phyloP scores from a whole-genome alignment of 2,329 filamentous ascomycete genomes.

The Beauveria medogensis region DNA sequence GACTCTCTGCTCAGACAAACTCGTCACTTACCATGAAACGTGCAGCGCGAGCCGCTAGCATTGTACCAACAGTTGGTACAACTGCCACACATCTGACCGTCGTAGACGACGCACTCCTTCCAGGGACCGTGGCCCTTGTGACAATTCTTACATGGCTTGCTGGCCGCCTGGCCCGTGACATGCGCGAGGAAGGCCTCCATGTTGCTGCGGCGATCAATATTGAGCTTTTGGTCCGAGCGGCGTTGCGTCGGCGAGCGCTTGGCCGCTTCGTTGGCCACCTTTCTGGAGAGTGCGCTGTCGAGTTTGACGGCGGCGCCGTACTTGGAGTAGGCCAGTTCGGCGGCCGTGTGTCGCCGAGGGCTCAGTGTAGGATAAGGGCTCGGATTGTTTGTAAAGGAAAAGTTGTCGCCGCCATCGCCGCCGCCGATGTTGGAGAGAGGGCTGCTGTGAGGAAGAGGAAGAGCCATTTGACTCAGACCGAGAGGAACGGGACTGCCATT shows the following conservation, averaged over 20 bases:
- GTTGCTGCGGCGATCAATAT: slow-evolving; percentile 50
- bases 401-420: not conserved
- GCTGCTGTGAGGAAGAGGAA: not conserved
- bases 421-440: not conserved
- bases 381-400: not conserved
- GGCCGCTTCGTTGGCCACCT: slow-evolving; percentile 41
- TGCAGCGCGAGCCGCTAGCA: slow-evolving; percentile 50
- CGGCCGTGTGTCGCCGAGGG: slow-evolving; percentile 27
- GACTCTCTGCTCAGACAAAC: not conserved
- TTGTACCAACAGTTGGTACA: slow-evolving; percentile 60
- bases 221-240: slow-evolving; percentile 44
- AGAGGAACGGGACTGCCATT: not conserved
- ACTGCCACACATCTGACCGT: slow-evolving; percentile 53
- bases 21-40: slow-evolving; percentile 43
- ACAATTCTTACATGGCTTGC: slow-evolving; percentile 50
- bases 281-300: slow-evolving; percentile 47
- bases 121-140: slow-evolving; percentile 53
- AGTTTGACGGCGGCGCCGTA: slow-evolving; percentile 41
- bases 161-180: slow-evolving; percentile 41
- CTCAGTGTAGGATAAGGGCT: not conserved
- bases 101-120: slow-evolving; percentile 50
- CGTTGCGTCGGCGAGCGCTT: slow-evolving; percentile 44
- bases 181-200: slow-evolving; percentile 52
- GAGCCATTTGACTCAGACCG: not conserved
- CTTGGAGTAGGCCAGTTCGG: slow-evolving; percentile 36